Base-by-base conservation (phyloP, 2,329 filamentous ascomycete genomes). In the Talaromyces piceae region DNA sequence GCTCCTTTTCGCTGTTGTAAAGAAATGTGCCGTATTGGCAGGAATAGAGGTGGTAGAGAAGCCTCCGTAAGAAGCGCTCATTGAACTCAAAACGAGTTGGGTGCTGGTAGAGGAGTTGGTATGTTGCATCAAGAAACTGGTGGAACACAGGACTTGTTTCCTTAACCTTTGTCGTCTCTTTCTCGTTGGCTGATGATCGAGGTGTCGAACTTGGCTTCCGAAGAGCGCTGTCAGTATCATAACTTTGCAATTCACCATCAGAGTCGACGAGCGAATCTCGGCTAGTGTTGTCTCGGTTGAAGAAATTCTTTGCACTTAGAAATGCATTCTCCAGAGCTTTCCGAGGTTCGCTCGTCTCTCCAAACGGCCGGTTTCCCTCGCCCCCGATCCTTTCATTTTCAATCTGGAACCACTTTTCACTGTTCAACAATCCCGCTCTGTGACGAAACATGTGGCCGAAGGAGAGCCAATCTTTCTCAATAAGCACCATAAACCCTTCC, bases 371-470 rank as follows among this genome's bases (percentile, higher is more conserved):
- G 43, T 65, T 67, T 13, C 63, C 60, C 46, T 72, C 69, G 11
- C 86, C 59, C 72, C 87, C 75, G 77, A 85, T 70, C 78, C 72
- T 73, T 67, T 97, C 91, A 60, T 86, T 91, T 65, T 96, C 88
- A 23, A 88, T 81, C 16, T 82, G 77, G 64, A 98, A 98, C 90
- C 91, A 97, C 63, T 94, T 95, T 58, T 97, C 91, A 57, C 88
- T 88, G 62, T 84, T 89, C 50, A 97, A 72, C 59, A 87, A 87
- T 3, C 93, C 93, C 12, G 88, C 88, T n/a, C 93, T 84, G 61
- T 95, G 83, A 50, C 90, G 83, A 70, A 98, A 98, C 85, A 95
- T 96, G 69, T 98, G 91, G 1, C 93, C 93, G 71, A 96, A 98
- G 0, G 91, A 93, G 11, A 98, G 73, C 88, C 93, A 98, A 64